phyloP scores from a whole-genome alignment of 2,329 filamentous ascomycete species.

The Fonsecaea pedrosoi region DNA sequence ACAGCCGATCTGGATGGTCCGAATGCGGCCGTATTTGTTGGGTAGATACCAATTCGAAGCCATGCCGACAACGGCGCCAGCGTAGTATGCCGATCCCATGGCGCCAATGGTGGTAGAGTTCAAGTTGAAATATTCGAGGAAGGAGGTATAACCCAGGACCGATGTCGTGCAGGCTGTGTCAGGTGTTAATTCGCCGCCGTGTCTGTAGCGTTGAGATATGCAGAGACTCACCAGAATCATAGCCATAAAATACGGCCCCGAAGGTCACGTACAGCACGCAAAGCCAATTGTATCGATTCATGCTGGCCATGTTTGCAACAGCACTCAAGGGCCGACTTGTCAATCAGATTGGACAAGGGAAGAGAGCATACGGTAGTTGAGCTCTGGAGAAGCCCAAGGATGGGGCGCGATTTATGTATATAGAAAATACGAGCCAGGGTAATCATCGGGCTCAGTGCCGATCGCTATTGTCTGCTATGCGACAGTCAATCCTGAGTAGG shows the following conservation, averaged over 20 bases:
- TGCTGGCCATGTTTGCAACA: background rate
- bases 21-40: slow-evolving; percentile 20
- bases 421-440: background rate
- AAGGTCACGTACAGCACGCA: slow-evolving; percentile 23
- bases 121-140: slow-evolving; percentile 15
- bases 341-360: background rate
- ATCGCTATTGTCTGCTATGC: background rate
- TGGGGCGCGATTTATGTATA: background rate
- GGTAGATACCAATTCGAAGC: slow-evolving; percentile 22
- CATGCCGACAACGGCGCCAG: slow-evolving; percentile 9
- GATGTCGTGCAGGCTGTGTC: slow-evolving; percentile 11
- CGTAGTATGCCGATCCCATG: slow-evolving; percentile 18
- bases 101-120: slow-evolving; percentile 15
- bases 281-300: slow-evolving; percentile 16
- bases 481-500: background rate
- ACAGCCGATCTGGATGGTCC: slow-evolving; percentile 14
- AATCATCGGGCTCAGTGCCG: background rate
- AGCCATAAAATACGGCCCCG: slow-evolving; percentile 20
- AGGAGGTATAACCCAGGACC: slow-evolving; percentile 7
- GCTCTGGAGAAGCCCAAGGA: background rate
- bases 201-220: background rate
- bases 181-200: background rate
- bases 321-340: background rate
- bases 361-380: background rate
- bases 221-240: slow-evolving; percentile 14